Percentiles rank a stretch among this genome's conserved stretches.
These are phyloP conservation scores for Pisolithus microcarpus DNA, from an alignment of 768 basidiomycete genomes.

Conservation along the genomic window DNA sequence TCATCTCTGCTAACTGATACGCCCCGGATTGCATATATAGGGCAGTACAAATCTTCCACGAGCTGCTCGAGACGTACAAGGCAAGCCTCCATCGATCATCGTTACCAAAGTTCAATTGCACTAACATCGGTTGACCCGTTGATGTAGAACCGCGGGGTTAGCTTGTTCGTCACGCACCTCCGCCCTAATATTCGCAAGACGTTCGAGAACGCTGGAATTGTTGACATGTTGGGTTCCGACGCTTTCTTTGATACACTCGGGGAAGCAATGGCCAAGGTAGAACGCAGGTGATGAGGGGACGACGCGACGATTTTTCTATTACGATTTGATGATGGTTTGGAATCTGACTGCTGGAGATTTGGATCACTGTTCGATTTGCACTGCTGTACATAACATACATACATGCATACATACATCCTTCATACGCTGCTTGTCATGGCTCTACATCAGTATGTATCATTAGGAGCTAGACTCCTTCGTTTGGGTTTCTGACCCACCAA, in stretches of 20 bases:
- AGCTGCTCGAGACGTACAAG: conserved; percentile 71
- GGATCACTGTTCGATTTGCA: no score
- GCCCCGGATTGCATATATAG: conserved; percentile 29
- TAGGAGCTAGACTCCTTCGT: no score
- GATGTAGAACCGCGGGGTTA: conserved; percentile 36
- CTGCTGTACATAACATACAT: no score
- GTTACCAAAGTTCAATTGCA: neutral
- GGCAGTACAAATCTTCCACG: conserved; percentile 77
- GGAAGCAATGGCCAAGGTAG: conserved; percentile 35
- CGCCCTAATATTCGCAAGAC: conserved; percentile 27
- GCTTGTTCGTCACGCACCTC: conserved; percentile 41
- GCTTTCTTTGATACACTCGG: conserved; percentile 39
- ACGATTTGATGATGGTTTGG: neutral
- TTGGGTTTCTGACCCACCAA: no score
- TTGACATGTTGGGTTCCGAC: conserved; percentile 35
- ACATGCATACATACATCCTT: no score
- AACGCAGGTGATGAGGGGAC: conserved; percentile 11
- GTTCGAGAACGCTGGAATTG: conserved; percentile 41
- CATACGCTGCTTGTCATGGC: no score
- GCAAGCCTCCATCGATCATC: conserved; percentile 29
- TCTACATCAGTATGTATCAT: no score
- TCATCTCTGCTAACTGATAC: conserved; percentile 3
- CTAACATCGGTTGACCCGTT: neutral
- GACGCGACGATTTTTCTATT: neutral
- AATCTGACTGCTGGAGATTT: neutral